phyloP scores from a whole-genome alignment of 805 yeast species.

The Cyberlindnera subsufficiens region DNA sequence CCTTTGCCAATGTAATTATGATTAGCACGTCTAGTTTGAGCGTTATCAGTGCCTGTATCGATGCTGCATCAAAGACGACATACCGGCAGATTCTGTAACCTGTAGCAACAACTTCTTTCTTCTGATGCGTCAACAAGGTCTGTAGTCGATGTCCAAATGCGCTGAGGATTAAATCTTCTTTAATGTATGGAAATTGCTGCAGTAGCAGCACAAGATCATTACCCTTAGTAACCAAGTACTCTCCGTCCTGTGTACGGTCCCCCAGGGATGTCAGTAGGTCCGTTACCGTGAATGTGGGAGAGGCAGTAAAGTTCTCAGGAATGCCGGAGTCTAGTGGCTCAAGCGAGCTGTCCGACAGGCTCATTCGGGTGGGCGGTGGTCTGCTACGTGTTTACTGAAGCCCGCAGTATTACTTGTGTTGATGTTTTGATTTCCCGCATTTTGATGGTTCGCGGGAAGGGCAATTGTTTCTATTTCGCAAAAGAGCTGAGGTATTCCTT shows the following conservation, averaged over 20 bases:
- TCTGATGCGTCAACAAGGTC: slow-evolving; percentile 49
- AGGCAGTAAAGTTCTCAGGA: slow-evolving; percentile 11
- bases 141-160: slow-evolving; percentile 55
- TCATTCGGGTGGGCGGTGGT: background rate
- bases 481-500: no score
- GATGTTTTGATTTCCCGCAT: no score
- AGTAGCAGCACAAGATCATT: slow-evolving; percentile 59
- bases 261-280: slow-evolving; percentile 56
- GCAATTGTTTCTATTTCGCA: no score
- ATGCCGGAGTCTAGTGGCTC: background rate
- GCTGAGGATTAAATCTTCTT: slow-evolving; percentile 56
- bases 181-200: slow-evolving; percentile 50
- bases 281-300: slow-evolving; percentile 59
- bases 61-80: slow-evolving; percentile 46
- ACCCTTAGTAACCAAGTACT: slow-evolving; percentile 48
- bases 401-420: no score
- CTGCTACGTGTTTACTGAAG: no score
- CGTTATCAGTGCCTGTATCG: slow-evolving; percentile 47
- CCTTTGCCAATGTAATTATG: slow-evolving; percentile 58
- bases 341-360: background rate
- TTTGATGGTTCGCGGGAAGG: no score
- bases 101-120: slow-evolving; percentile 61
- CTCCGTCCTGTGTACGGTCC: slow-evolving; percentile 43
- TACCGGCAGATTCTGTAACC: slow-evolving; percentile 73
- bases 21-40: slow-evolving; percentile 58